Base-by-base conservation (phyloP, 257 asterid species). In the Lantana camara region DNA sequence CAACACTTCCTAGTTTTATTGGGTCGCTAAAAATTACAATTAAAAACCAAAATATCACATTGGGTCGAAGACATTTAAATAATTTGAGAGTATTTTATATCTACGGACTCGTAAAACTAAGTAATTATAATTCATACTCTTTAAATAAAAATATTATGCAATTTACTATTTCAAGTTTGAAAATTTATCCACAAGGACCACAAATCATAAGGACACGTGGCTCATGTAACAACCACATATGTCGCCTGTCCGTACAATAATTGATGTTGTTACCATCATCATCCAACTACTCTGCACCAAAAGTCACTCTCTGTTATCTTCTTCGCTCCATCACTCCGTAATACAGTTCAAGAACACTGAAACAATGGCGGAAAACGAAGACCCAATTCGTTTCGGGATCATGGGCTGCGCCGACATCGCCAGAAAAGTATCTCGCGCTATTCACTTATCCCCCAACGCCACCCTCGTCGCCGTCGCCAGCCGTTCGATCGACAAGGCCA, bases 341-440 rank as follows among this genome's bases (percentile, higher is more conserved):
- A 6, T 5, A 24, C 23, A 27, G 17, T 15, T 47, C 40, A 5
- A 35, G 29, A 38, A 30, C 13, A n/a, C 40, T 35, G 4, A 9
- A 53, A 60, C 65, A 68, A 83, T 82, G 91, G 57, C 88, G 11
- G 67, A 73, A 45, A 67, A 29, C 37, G 73, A 67, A 19, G 69
- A 11, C 53, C 75, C 81, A 68, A 57, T 90, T 37, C 88, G 94
- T 23, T 85, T 90, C 51, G 95, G 95, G 9, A 87, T 90, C 67
- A 70, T 85, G 54, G 97, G 95, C 3, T 85, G 97, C 77, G 95
- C 95, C 9, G 85, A 70, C 67, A 87, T 90, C 51, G 95, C 95
- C 23, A 71, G 87, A 62, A 90, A 90, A 65, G 72, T 90, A 4
- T 79, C 83, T 32, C 84, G 91, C 60, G 95, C 97, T 51, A 83